phyloP scores from a whole-genome alignment of 805 yeast genomes.

The Grigorovia yakushimaensis region DNA sequence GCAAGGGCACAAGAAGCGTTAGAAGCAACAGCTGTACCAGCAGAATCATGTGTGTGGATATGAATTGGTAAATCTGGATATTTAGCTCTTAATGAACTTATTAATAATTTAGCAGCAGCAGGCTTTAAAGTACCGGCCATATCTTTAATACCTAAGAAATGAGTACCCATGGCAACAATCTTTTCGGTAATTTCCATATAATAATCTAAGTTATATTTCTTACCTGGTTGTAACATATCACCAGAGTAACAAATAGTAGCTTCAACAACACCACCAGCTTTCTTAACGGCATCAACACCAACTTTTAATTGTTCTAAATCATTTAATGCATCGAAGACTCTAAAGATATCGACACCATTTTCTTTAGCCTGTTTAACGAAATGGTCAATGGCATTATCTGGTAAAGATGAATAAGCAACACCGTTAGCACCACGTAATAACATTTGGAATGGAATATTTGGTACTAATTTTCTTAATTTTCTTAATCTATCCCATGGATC shows the following conservation, averaged over 20 bases:
- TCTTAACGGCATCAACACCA: slow-evolving; percentile 95
- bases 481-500: slow-evolving; percentile 98
- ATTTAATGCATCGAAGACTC: slow-evolving; percentile 96
- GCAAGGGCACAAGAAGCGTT: slow-evolving; percentile 91
- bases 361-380: slow-evolving; percentile 92
- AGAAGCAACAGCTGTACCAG: slow-evolving; percentile 98
- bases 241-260: slow-evolving; percentile 98
- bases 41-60: slow-evolving; percentile 98
- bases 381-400: slow-evolving; percentile 97
- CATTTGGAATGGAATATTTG: slow-evolving; percentile 99
- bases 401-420: slow-evolving; percentile 94
- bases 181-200: slow-evolving; percentile 73
- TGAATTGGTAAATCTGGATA: slow-evolving; percentile 95
- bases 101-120: slow-evolving; percentile 73
- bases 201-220: slow-evolving; percentile 91
- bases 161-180: slow-evolving; percentile 91
- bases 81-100: slow-evolving; percentile 70
- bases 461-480: slow-evolving; percentile 78
- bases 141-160: slow-evolving; percentile 93
- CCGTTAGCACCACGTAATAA: slow-evolving; percentile 98
- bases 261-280: slow-evolving; percentile 98
- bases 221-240: slow-evolving; percentile 92
- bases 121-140: slow-evolving; percentile 99
- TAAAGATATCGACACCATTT: slow-evolving; percentile 92
- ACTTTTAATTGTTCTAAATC: slow-evolving; percentile 94